Conservation (phyloP, 176 grass and related monocot species). For the Rhynchospora breviuscula region DNA sequence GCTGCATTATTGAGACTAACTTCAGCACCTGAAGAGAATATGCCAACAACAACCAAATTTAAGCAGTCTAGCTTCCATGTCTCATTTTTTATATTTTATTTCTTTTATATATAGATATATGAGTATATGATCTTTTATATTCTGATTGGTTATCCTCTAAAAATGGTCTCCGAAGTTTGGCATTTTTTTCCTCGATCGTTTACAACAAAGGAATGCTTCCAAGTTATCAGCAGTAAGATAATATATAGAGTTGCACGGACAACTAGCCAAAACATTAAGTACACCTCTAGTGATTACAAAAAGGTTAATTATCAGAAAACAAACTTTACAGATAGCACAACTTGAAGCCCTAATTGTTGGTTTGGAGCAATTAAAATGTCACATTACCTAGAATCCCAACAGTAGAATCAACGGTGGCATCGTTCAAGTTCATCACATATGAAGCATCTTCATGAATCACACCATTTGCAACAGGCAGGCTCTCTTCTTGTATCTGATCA, state of each 20-base stretch:
- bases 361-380: neutral
- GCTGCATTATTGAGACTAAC: slow-evolving; percentile 24
- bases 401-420: neutral
- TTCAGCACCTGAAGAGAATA: slow-evolving; percentile 31
- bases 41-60: neutral
- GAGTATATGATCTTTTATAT: neutral
- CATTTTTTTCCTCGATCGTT: neutral
- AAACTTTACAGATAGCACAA: neutral
- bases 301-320: neutral
- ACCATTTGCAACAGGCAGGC: neutral
- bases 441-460: slow-evolving; percentile 12
- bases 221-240: neutral
- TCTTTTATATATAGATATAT: neutral
- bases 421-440: slow-evolving; percentile 5
- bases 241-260: neutral
- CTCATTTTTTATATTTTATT: neutral
- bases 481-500: slow-evolving; percentile 6
- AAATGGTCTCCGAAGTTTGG: neutral
- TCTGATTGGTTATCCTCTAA: neutral
- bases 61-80: neutral
- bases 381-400: neutral
- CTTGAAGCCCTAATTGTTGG: neutral
- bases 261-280: neutral
- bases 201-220: neutral
- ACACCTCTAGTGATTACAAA: neutral